Base-by-base conservation (phyloP, 2,329 filamentous ascomycete genomes). In the Ophiostoma ips region DNA sequence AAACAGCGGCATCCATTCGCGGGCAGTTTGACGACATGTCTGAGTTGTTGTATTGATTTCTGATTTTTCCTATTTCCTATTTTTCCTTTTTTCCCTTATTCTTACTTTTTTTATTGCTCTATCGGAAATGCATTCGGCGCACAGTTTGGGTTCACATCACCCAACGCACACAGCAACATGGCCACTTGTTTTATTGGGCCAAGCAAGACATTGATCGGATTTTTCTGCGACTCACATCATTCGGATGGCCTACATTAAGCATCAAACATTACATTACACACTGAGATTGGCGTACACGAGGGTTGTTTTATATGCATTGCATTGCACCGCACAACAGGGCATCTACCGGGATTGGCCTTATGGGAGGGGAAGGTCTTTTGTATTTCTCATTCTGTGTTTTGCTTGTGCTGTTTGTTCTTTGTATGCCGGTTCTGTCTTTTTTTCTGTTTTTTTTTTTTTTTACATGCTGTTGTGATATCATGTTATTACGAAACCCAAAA, bases 401-500 rank as follows among this genome's bases (percentile, higher is more conserved):
- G 12, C n/a, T 49, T 31, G 15, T 34, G 34, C 12, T 41, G 36
- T 34, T 24, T 48, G 28, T 13, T 44, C 24, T 30, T 35, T 15
- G 19, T 28, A 41, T 33, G 34, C 9, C 31, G 41, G 36, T 19
- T 19, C 7, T 12, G 12, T 35, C 34, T 38, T 46, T 19, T 34
- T 12, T 35, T 28, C 40, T 41, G 24, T 41, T 46, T 18, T 30
- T 34, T 15, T 40, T 46, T 50, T 35, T 50, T 5, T 31, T 38
- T 33, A 13, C 19, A 24, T 41, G 6, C 12, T 28, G 24, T 28
- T 28, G 24, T 28, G 24, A 28, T 28, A 43, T 43, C 24, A 43
- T 43, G 40, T 41, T 28, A 43, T 43, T 30, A 43, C 40, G 40
- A 43, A 43, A 43, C 40, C 40, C 40, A 43, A 43, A 43, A 43